Base-by-base conservation (phyloP, 2,329 filamentous ascomycete genomes). In the Monilinia fructicola region DNA sequence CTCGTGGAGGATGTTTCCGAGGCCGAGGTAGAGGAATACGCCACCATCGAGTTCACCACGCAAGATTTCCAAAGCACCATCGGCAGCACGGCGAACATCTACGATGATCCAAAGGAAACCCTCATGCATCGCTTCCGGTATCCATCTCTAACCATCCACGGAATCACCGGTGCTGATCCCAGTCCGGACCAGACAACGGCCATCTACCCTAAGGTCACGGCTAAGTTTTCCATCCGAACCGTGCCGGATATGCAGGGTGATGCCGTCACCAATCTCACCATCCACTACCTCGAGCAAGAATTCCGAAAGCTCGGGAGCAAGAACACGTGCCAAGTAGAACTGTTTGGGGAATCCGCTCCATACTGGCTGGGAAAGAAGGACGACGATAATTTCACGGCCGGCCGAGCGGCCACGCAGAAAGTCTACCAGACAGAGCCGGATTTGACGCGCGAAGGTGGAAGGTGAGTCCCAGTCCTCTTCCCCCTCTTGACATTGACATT, bases 401-500 rank as follows among this genome's bases (percentile, higher is more conserved):
- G 52, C 2, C 46, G 31, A 35, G 31, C 21, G 18, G 63, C 63
- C 6, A 61, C 54, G 44, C 38, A 65, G 44, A 60, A 28, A 26
- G 63, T 65, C 52, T 65, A 56, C 18, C 23, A 28, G 1, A 50
- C 31, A 1, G 54, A 52, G n/a, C 55, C 54, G 11, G 63, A 65
- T 65, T 60, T 60, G 26, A 65, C 54, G 14, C 44, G 63, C 3
- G 63, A 65, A 38, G 63, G 63, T 7, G 63, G 63, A 50, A 61
- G 59, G 59, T 61, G 18, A 26, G 59, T 61, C 18, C 26, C 10
- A 38, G 9, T 6, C 2, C 12, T 12, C 38, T 38, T 52, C 10
- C 26, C 12, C 16, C 9, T 21, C 35, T 11, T 18, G 31, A 3
- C 1, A 21, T 11, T 12, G n/a, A n/a, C n/a, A n/a, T n/a, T n/a